Evolutionary conservation across 805 yeast genomes (phyloP).

Genomic region (Blastobotrys peoriensis): DNA sequence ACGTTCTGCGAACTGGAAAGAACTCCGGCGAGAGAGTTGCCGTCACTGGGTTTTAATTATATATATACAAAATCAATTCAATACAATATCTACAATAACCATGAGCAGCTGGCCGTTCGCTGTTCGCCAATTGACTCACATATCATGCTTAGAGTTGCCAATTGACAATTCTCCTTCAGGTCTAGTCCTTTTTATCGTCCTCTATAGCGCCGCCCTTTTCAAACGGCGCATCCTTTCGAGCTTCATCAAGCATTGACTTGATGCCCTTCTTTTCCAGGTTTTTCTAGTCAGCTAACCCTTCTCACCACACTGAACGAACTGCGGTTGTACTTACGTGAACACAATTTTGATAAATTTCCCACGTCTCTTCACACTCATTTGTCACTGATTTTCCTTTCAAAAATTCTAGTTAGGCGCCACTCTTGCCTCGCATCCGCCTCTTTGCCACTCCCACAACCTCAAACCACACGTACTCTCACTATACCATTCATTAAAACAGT

Average conservation of each 20-base stretch:
- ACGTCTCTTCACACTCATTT: slow-evolving; percentile 86
- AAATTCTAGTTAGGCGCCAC: slow-evolving; percentile 28
- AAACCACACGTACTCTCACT: slow-evolving; percentile 53
- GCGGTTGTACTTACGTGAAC: slow-evolving; percentile 48
- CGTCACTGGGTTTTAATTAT: slow-evolving; percentile 1
- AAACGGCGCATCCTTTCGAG: slow-evolving; percentile 85
- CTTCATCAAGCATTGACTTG: slow-evolving; percentile 78
- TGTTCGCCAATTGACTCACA: no score
- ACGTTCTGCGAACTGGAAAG: slow-evolving; percentile 11
- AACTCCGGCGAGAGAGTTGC: slow-evolving; percentile 16
- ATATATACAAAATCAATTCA: background rate
- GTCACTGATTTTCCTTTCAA: slow-evolving; percentile 47
- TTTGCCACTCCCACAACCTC: background rate
- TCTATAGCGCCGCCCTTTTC: slow-evolving; percentile 36
- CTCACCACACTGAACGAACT: no score
- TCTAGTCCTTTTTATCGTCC: slow-evolving; percentile 9
- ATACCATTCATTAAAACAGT: slow-evolving; percentile 93
- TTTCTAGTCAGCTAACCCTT: no score
- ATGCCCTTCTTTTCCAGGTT: slow-evolving; percentile 68
- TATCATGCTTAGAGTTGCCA: no score
- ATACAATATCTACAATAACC: no score
- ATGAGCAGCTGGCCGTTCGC: no score
- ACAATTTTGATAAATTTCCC: slow-evolving; percentile 87
- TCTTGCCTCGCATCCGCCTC: background rate
- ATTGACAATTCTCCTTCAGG: no score